Conservation (phyloP, 2,329 filamentous ascomycete genomes). For the Phaeosphaeriaceae sp. region DNA sequence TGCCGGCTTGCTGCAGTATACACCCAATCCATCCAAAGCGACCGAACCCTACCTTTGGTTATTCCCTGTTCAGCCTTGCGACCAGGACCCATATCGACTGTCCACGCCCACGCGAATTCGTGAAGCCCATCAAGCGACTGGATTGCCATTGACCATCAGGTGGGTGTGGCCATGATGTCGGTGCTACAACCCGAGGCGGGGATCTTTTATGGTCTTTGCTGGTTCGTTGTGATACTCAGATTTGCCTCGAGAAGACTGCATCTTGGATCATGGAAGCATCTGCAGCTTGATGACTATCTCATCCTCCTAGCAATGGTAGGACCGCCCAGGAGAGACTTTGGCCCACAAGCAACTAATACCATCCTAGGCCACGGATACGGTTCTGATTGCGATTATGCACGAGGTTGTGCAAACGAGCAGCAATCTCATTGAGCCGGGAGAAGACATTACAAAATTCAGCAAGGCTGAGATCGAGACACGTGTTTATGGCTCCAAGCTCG, state of each 20-base stretch:
- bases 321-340: neutral
- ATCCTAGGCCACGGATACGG: slow-evolving; percentile 39
- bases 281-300: slow-evolving; percentile 47
- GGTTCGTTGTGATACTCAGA: slow-evolving; percentile 40
- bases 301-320: slow-evolving; percentile 46
- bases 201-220: slow-evolving; percentile 44
- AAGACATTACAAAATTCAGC: slow-evolving; percentile 38
- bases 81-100: neutral
- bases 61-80: neutral
- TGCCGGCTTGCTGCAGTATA: neutral
- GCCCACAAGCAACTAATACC: slow-evolving; percentile 7
- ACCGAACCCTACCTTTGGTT: neutral
- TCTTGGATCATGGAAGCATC: slow-evolving; percentile 38
- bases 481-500: slow-evolving; percentile 62
- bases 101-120: too few relatives aligned
- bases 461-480: slow-evolving; percentile 51
- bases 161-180: slow-evolving; percentile 27
- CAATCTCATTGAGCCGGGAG: slow-evolving; percentile 45
- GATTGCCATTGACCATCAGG: neutral
- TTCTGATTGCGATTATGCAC: slow-evolving; percentile 43
- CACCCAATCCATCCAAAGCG: neutral
- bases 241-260: slow-evolving; percentile 39
- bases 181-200: slow-evolving; percentile 42
- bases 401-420: slow-evolving; percentile 39
- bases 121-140: neutral